Percentiles rank a stretch among this genome's conserved stretches.
Conservation (phyloP, 1,284 basidiomycete genomes). For the Cutaneotrichosporon sp. region DNA sequence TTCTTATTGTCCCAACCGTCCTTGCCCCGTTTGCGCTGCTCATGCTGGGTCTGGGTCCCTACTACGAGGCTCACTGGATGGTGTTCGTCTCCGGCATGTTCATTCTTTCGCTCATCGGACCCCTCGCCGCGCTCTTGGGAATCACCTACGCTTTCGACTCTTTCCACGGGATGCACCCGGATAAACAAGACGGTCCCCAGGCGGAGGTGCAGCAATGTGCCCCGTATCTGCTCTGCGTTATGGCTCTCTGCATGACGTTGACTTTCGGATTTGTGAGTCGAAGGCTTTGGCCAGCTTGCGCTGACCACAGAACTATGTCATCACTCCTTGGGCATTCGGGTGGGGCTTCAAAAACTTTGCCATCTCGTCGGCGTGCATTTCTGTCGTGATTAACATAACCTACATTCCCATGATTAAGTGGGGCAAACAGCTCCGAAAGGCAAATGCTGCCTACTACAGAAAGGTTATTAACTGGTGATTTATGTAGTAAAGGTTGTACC, state of each 20-base stretch:
- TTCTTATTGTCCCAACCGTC: slow-evolving; percentile 11
- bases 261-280: slow-evolving; percentile 1
- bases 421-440: slow-evolving; percentile 10
- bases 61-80: slow-evolving; percentile 24
- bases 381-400: slow-evolving; percentile 6
- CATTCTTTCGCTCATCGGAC: slow-evolving; percentile 18
- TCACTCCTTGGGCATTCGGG: slow-evolving; percentile 21
- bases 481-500: background rate
- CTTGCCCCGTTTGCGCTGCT: slow-evolving; percentile 18
- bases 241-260: slow-evolving; percentile 19
- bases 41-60: slow-evolving; percentile 24
- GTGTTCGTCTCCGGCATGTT: slow-evolving; percentile 24
- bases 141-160: slow-evolving; percentile 20
- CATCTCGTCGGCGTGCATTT: slow-evolving; percentile 10
- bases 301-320: slow-evolving; percentile 14
- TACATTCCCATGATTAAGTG: slow-evolving; percentile 10
- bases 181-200: slow-evolving; percentile 9
- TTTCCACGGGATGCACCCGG: slow-evolving; percentile 10
- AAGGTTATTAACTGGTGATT: slow-evolving; percentile 15
- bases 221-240: slow-evolving; percentile 18
- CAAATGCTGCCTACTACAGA: slow-evolving; percentile 7
- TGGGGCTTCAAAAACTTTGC: slow-evolving; percentile 21
- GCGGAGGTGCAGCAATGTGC: slow-evolving; percentile 10
- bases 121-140: slow-evolving; percentile 16
- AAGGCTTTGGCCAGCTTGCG: background rate